Percentiles rank a stretch among this genome's conserved stretches.
Evolutionary conservation across 129 eudicot species (phyloP).

Genomic region (carrot (Daucus carota)): DNA sequence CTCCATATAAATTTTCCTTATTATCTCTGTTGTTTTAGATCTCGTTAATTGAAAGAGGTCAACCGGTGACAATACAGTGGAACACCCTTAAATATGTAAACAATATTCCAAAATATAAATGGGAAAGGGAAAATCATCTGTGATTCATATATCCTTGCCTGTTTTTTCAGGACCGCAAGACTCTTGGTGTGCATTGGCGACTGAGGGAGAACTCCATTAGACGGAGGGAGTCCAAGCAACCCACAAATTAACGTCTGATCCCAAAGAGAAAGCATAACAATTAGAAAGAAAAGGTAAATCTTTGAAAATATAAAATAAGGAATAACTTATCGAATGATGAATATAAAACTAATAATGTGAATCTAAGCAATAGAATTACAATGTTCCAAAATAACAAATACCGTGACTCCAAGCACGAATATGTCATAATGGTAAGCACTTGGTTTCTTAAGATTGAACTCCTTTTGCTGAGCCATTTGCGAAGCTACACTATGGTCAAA

Average conservation of each 20-base stretch:
- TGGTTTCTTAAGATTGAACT: constrained; percentile 87
- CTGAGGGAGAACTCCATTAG: constrained; percentile 89
- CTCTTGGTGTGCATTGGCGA: constrained; percentile 93
- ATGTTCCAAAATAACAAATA: constrained; percentile 17
- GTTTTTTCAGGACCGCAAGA: constrained; percentile 70
- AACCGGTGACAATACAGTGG: neutral
- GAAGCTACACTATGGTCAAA: constrained; percentile 98
- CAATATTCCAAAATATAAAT: neutral
- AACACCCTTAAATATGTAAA: neutral
- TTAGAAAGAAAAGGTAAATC: neutral
- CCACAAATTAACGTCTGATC: constrained; percentile 82
- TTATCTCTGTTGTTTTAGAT: too few species aligned
- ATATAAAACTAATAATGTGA: neutral
- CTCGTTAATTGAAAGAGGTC: neutral
- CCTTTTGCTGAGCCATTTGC: constrained; percentile 93
- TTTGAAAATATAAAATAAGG: neutral
- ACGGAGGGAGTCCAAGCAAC: constrained; percentile 86
- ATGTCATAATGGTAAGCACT: constrained; percentile 85
- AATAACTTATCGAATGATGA: neutral
- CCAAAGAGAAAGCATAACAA: constrained; percentile 8
- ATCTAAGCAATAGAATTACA: neutral
- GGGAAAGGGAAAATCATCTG: neutral
- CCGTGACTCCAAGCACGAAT: constrained; percentile 85
- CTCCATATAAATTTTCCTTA: too few species aligned
- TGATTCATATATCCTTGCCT: constrained; percentile 35